Base-by-base conservation (phyloP, 2,329 filamentous ascomycete species). In the Aspergillus hortae region DNA sequence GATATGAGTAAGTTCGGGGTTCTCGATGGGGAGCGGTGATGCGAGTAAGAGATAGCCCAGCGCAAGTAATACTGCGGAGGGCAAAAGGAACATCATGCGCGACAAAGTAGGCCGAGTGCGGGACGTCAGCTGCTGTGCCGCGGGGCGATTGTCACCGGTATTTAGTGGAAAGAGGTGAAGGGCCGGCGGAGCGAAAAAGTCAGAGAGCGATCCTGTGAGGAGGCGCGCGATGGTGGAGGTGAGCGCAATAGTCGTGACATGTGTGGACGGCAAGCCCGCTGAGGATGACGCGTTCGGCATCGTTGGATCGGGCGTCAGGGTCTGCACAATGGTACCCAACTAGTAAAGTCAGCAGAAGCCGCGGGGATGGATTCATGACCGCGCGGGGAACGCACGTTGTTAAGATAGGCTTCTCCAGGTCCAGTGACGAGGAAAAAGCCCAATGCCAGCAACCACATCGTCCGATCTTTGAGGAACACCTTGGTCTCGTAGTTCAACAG, bases 401-500 rank as follows among this genome's bases (percentile, higher is more conserved):
- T 99, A 74, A 97, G 91, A 69, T 96, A 99, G 10, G 92, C 89
- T 73, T 99, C 94, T n/a, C 92, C 92, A 0, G 94, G 92, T 0
- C 94, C 94, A 49, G 92, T 89, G 61, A 96, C 89, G 56, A 97
- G 81, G 71, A 97, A 90, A 73, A 99, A 97, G 17, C 91, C 92
- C 1, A 86, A 76, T 0, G 92, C 90, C 60, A 99, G 87, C 67
- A 86, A 89, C 92, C 92, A 99, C 92, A 97, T 97, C 11, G 91
- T 96, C 54, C 82, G 85, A 61, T 99, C 94, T 21, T 83, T 80
- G 9, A 99, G 79, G 69, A 97, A 99, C 3, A 85, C 80, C 11
- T 85, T 80, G 0, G 94, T 97, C 68, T 96, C 92, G 42, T 89
- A 90, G 63, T 97, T 97, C 60, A 97, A 81, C 4, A 96, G 80